phyloP scores from a whole-genome alignment of 2,329 filamentous ascomycete genomes.

The Aspergillus hiratsukae region DNA sequence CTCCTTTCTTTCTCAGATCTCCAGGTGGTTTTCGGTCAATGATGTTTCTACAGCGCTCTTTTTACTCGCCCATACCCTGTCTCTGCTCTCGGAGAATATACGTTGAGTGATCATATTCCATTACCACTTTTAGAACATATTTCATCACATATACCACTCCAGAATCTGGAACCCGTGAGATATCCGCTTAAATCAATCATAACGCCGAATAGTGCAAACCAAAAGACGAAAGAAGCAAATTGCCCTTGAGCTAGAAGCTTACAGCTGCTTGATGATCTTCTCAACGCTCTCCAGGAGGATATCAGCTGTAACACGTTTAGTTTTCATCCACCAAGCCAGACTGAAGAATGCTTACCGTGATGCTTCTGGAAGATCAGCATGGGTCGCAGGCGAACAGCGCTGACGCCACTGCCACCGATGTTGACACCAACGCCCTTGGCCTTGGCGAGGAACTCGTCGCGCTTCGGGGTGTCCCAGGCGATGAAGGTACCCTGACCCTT shows the following conservation, averaged over 20 bases:
- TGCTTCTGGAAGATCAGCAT: slow-evolving; percentile 92
- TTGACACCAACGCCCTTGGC: slow-evolving; percentile 80
- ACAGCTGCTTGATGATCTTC: slow-evolving; percentile 58
- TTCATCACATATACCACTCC: slow-evolving; percentile 14
- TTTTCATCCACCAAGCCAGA: neutral
- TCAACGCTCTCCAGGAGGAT: slow-evolving; percentile 74
- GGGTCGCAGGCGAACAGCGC: slow-evolving; percentile 73
- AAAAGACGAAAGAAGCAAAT: slow-evolving; percentile 6
- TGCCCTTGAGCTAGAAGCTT: slow-evolving; percentile 6
- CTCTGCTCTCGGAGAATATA: neutral
- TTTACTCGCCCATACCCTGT: neutral
- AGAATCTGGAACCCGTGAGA: slow-evolving; percentile 7
- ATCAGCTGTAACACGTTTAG: slow-evolving; percentile 51
- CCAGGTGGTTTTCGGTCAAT: neutral
- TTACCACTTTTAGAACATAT: slow-evolving; percentile 1
- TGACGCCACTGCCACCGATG: slow-evolving; percentile 75
- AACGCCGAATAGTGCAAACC: slow-evolving; percentile 10
- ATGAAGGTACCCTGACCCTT: slow-evolving; percentile 90
- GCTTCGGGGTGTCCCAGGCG: slow-evolving; percentile 77
- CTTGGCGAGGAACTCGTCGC: slow-evolving; percentile 73
- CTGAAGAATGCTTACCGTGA: slow-evolving; percentile 54
- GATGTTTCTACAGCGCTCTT: neutral
- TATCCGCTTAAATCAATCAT: slow-evolving; percentile 9
- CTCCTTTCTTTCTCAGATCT: neutral
- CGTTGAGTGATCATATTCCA: neutral